Percentiles rank a stretch among this genome's conserved stretches.
phyloP scores from a whole-genome alignment of 1,284 basidiomycete species.

The Moesziomyces parantarcticus region DNA sequence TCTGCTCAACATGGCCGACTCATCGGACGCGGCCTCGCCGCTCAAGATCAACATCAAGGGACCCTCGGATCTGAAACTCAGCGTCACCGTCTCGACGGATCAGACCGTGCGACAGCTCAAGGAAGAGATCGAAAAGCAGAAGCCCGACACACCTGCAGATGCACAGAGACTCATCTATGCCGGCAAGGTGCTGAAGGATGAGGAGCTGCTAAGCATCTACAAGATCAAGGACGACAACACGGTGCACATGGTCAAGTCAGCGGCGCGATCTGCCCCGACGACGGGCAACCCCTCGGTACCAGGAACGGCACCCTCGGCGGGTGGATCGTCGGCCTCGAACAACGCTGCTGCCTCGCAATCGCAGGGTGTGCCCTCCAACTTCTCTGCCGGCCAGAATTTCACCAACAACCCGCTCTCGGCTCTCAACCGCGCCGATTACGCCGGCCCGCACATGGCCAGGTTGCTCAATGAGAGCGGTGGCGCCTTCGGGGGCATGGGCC shows the following conservation, averaged over 20 bases:
- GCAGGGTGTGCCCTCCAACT: slow-evolving; percentile 62
- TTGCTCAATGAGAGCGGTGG: slow-evolving; percentile 60
- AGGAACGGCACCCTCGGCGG: slow-evolving; percentile 30
- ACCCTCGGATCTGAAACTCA: slow-evolving; percentile 62
- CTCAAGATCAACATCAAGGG: slow-evolving; percentile 65
- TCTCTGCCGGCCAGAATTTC: slow-evolving; percentile 64
- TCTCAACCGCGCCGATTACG: slow-evolving; percentile 63
- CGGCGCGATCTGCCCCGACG: slow-evolving; percentile 50
- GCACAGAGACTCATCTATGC: slow-evolving; percentile 64
- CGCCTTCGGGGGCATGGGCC: slow-evolving; percentile 57
- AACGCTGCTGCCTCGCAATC: slow-evolving; percentile 48
- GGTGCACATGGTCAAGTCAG: slow-evolving; percentile 64
- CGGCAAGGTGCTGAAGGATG: slow-evolving; percentile 66
- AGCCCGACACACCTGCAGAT: slow-evolving; percentile 63
- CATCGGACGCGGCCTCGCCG: slow-evolving; percentile 30
- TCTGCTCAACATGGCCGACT: slow-evolving; percentile 27
- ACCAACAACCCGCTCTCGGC: slow-evolving; percentile 64
- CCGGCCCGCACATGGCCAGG: slow-evolving; percentile 65
- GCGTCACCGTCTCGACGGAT: slow-evolving; percentile 50
- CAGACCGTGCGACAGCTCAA: slow-evolving; percentile 62
- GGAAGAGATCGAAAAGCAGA: slow-evolving; percentile 56
- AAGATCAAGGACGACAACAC: slow-evolving; percentile 64
- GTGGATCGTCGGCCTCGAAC: slow-evolving; percentile 12
- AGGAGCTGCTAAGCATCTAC: slow-evolving; percentile 57
- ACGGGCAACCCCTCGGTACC: slow-evolving; percentile 48